Base-by-base conservation (phyloP, 768 basidiomycete species). In the Russula virescens region DNA sequence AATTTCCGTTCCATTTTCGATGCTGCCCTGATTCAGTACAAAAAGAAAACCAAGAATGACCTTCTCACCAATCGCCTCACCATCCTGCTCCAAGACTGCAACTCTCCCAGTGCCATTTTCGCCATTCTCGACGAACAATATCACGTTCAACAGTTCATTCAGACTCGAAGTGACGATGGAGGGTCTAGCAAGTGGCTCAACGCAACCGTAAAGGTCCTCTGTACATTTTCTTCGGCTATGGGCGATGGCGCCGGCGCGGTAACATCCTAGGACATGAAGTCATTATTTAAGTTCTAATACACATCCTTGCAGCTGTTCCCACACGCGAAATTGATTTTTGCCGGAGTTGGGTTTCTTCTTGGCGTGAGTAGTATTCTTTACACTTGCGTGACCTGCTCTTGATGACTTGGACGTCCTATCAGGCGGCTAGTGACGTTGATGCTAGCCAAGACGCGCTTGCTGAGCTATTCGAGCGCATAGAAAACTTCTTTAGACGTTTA, bases 291-390 rank as follows among this genome's bases (percentile, higher is more conserved):
- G 3, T 14, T 45, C 31, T 35, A 34, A 43, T 43, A 19, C 19
- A 6, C 26, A 2, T 23, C 16, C 42, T 51, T 9, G 13, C n/a
- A 59, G 58, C n/a, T 43, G 14, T 43, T 59, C 26, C 42, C 58
- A 2, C 58, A 40, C 1, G 58, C 40, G 16, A 59, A 42, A 2
- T 1, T 45, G 23, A 43, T 59, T 34, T 59, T 59, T 43, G 40
- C 49, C 14, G 58, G 49, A 14, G 26, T 59, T 21, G 58, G 49
- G 16, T 13, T 59, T 13, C 58, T 59, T 23, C 40, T 59, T 14
- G 4, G 28, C 0, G 58, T 51, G n/a, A 6, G 28, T 51, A 6
- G 28, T 51, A 25, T 10, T 21, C 28, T 42, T 26, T 19, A 43
- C 9, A 40, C 23, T 9, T 0, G n/a, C 19, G n/a, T 9, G 9